A percentile compares a stretch with the other conserved stretches of the same genome.
Conservation (phyloP, 1,284 basidiomycete species). For the Cryptococcus amylolentus region DNA sequence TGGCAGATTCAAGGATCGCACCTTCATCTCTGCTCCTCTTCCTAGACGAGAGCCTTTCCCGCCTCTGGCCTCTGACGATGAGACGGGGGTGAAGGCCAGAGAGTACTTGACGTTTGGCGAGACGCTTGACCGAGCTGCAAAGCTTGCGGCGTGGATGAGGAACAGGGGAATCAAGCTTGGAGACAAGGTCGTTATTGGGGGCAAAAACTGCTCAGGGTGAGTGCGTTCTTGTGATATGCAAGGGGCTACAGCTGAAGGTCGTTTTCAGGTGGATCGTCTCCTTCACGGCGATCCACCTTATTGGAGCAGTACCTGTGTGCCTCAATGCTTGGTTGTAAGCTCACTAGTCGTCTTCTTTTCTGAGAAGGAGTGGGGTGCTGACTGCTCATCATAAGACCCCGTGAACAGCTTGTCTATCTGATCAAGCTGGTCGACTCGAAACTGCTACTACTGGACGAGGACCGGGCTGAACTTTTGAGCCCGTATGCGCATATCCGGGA, state of each 20-base stretch:
- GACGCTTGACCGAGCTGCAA: constrained; percentile 18
- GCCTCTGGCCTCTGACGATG: background rate
- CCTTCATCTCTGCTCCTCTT: background rate
- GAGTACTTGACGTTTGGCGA: constrained; percentile 30
- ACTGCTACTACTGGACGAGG: constrained; percentile 34
- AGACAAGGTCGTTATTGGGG: constrained; percentile 35
- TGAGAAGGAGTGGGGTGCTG: background rate
- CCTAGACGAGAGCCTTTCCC: background rate
- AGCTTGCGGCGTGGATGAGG: constrained; percentile 32
- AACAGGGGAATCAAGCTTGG: constrained; percentile 27
- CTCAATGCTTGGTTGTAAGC: constrained; percentile 46
- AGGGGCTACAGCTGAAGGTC: background rate
- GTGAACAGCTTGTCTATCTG: constrained; percentile 27
- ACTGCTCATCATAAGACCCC: constrained; percentile 3
- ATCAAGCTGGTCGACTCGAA: constrained; percentile 25
- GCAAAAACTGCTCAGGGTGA: constrained; percentile 36
- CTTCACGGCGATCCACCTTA: constrained; percentile 36
- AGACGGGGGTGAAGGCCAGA: background rate
- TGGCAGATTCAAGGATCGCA: constrained; percentile 20
- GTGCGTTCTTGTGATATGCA: background rate
- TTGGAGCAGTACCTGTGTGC: constrained; percentile 37
- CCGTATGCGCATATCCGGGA: constrained; percentile 13
- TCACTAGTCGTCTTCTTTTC: background rate
- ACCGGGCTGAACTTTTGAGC: constrained; percentile 21
- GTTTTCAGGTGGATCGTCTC: constrained; percentile 31